Conservation (phyloP, 2,329 filamentous ascomycete genomes). For the Chrysoporthe austroafricana region DNA sequence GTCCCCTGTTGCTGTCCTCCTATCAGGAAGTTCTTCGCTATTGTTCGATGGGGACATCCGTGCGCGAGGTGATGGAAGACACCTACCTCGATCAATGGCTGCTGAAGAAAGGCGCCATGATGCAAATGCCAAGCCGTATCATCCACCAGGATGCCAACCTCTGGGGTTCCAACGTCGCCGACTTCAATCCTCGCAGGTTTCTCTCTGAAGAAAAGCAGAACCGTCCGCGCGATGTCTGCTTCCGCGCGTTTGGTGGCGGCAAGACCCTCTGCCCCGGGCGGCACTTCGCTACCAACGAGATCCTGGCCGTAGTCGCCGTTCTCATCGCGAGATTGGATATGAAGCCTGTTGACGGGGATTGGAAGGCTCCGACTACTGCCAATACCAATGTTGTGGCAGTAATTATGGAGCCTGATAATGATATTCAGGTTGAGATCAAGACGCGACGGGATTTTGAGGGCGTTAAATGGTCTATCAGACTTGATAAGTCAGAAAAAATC, state of each 20-base stretch:
- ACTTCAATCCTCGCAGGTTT: constrained; percentile 33
- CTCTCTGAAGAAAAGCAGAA: constrained; percentile 33
- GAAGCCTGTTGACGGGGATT: constrained; percentile 30
- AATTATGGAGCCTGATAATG: constrained; percentile 34
- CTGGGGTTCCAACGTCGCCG: constrained; percentile 28
- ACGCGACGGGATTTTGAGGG: constrained; percentile 13
- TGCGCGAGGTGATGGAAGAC: constrained; percentile 37
- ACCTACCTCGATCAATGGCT: constrained; percentile 35
- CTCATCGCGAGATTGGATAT: constrained; percentile 37
- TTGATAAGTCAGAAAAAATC: constrained; percentile 13
- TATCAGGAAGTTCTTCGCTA: constrained; percentile 47
- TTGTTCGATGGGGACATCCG: constrained; percentile 42
- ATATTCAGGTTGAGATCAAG: constrained; percentile 21
- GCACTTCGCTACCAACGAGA: constrained; percentile 37
- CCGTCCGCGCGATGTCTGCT: constrained; percentile 32
- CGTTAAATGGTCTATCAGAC: constrained; percentile 12
- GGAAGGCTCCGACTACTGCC: constrained; percentile 34
- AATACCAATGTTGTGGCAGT: constrained; percentile 37
- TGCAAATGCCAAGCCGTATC: constrained; percentile 36
- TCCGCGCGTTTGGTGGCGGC: constrained; percentile 36
- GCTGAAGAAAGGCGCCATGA: constrained; percentile 36
- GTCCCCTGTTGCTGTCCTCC: constrained; percentile 44
- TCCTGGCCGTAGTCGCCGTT: constrained; percentile 33
- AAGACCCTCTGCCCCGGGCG: constrained; percentile 36
- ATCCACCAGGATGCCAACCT: constrained; percentile 34